These are phyloP conservation scores for Anethum foeniculum DNA, from an alignment of 140 eudicot genomes.

Conservation along the genomic window DNA sequence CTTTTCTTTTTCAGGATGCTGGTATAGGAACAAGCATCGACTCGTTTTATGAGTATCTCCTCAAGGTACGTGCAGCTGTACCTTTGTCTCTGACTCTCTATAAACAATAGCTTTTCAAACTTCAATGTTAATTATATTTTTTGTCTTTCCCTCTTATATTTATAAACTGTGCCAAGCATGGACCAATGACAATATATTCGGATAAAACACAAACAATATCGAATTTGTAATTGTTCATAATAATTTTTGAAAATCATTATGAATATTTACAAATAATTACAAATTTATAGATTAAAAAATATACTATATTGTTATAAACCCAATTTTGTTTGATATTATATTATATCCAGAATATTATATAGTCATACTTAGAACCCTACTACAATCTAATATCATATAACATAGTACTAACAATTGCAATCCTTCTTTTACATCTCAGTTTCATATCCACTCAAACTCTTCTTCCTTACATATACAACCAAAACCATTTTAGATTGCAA, in stretches of 20 bases:
- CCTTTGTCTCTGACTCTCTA: neutral
- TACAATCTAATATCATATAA: too few relatives aligned
- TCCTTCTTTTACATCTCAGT: too few relatives aligned
- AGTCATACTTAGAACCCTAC: too few relatives aligned
- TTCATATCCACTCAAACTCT: too few relatives aligned
- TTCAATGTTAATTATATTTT: neutral
- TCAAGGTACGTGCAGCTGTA: slow-evolving; percentile 46
- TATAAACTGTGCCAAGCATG: neutral
- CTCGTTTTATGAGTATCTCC: slow-evolving; percentile 95
- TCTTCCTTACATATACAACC: too few relatives aligned
- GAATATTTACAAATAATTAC: neutral
- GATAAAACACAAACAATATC: neutral
- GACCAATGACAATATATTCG: neutral
- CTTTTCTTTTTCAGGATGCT: slow-evolving; percentile 69
- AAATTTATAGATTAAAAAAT: neutral
- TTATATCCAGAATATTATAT: too few relatives aligned
- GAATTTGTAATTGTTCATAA: too few relatives aligned
- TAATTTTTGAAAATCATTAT: neutral
- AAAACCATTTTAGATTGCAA: too few relatives aligned
- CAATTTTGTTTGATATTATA: too few relatives aligned
- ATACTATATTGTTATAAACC: too few relatives aligned
- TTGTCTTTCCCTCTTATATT: neutral
- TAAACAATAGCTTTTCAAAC: neutral
- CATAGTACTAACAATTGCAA: too few relatives aligned
- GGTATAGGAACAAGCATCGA: slow-evolving; percentile 99